A percentile compares a stretch with the other conserved stretches of the same genome.
Evolutionary conservation across 2,329 filamentous ascomycete genomes (phyloP).

Genomic region (Diplocarpon mali): DNA sequence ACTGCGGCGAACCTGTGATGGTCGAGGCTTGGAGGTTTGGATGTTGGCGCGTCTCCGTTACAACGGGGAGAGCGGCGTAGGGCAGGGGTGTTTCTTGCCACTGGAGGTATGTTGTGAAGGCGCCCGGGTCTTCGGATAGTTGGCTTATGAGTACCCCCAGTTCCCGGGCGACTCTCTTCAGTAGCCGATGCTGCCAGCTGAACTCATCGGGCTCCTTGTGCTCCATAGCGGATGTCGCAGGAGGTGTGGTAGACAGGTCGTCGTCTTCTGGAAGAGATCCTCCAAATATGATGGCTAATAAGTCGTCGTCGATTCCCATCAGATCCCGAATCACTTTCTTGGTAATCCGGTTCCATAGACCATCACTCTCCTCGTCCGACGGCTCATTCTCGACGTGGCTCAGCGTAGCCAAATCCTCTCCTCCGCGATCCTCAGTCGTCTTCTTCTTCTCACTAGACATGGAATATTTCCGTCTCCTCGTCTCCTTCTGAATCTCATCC

Average conservation of each 20-base stretch:
- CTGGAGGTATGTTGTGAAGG: slow-evolving; percentile 71
- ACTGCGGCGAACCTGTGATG: slow-evolving; percentile 14
- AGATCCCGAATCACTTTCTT: slow-evolving; percentile 78
- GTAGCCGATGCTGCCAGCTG: slow-evolving; percentile 64
- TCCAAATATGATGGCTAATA: slow-evolving; percentile 79
- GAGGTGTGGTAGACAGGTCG: slow-evolving; percentile 25
- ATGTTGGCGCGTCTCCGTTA: slow-evolving; percentile 38
- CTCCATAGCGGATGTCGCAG: slow-evolving; percentile 6
- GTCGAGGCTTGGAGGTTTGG: slow-evolving; percentile 7
- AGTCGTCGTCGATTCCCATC: slow-evolving; percentile 78
- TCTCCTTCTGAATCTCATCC: slow-evolving; percentile 84
- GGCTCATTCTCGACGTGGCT: slow-evolving; percentile 27
- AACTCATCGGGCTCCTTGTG: slow-evolving; percentile 28
- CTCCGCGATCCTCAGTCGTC: slow-evolving; percentile 19
- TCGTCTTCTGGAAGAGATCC: slow-evolving; percentile 53
- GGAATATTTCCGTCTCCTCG: slow-evolving; percentile 55
- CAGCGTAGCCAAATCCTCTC: slow-evolving; percentile 26
- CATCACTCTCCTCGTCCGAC: slow-evolving; percentile 44
- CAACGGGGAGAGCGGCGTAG: slow-evolving; percentile 66
- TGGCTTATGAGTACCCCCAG: slow-evolving; percentile 75
- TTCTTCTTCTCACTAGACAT: slow-evolving; percentile 37
- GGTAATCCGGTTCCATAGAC: slow-evolving; percentile 72
- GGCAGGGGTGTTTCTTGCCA: slow-evolving; percentile 55
- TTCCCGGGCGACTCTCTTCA: slow-evolving; percentile 79
- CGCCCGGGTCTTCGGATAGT: slow-evolving; percentile 75